A percentile compares a stretch with the other conserved stretches of the same genome.
Evolutionary conservation across 2,329 filamentous ascomycete genomes (phyloP).

Genomic region (Aaosphaeria pasadenensis): DNA sequence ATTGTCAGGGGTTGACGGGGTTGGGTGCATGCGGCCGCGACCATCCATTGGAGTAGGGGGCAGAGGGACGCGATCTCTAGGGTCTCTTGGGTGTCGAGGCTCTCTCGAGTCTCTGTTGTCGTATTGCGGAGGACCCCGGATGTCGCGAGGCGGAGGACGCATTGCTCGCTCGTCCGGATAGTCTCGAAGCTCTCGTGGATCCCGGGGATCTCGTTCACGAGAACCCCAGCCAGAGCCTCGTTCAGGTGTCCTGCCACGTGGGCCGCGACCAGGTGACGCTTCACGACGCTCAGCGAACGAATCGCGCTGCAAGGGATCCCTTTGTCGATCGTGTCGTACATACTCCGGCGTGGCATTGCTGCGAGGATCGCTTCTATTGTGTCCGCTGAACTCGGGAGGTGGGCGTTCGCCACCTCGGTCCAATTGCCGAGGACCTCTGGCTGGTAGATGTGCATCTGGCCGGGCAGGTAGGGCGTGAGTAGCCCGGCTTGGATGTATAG

Average conservation of each 20-base stretch:
- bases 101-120: constrained; percentile 21
- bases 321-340: constrained; percentile 44
- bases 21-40: constrained; percentile 20
- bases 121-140: constrained; percentile 17
- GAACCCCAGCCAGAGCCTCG: constrained; percentile 25
- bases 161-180: constrained; percentile 33
- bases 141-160: constrained; percentile 32
- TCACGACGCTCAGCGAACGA: constrained; percentile 32
- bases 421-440: constrained; percentile 34
- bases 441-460: constrained; percentile 54
- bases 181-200: constrained; percentile 25
- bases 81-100: constrained; percentile 8
- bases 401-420: constrained; percentile 31
- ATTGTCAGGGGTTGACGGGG: constrained; percentile 21
- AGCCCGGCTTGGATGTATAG: constrained; percentile 13
- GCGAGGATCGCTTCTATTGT: constrained; percentile 32
- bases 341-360: constrained; percentile 36
- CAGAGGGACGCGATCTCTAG: constrained; percentile 25
- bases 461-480: constrained; percentile 53
- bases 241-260: constrained; percentile 39
- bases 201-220: background rate
- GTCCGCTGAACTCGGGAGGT: constrained; percentile 18
- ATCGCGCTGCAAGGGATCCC: constrained; percentile 30
- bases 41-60: constrained; percentile 12
- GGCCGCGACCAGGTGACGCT: constrained; percentile 38